Conservation (phyloP, 202 grass and related monocot species). For the Brachypodium distachyon region DNA sequence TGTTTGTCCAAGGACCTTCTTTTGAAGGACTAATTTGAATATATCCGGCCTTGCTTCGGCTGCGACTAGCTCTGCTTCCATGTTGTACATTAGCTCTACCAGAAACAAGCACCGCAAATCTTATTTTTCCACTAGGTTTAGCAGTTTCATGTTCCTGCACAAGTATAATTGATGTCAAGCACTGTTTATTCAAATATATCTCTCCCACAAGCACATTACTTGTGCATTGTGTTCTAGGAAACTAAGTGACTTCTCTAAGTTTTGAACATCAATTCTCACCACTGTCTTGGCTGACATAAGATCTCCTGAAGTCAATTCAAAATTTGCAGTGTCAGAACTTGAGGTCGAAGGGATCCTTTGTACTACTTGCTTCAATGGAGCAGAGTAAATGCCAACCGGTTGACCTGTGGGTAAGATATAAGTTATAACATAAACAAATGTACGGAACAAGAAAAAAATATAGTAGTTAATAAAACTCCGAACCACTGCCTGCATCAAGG, state of each 20-base stretch:
- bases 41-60: conserved; percentile 54
- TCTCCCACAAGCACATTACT: not conserved
- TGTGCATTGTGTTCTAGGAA: not conserved
- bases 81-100: conserved; percentile 38
- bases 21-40: conserved; percentile 91
- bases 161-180: conserved; percentile 19
- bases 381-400: conserved; percentile 49
- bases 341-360: conserved; percentile 39
- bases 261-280: conserved; percentile 36
- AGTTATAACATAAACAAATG: conserved; percentile 24
- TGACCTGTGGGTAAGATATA: conserved; percentile 20
- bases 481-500: conserved; percentile 82
- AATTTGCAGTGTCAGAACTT: conserved; percentile 38
- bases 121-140: conserved; percentile 71
- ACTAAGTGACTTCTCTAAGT: conserved; percentile 9
- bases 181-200: conserved; percentile 12
- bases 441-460: conserved; percentile 18
- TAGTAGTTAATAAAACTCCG: conserved; percentile 10
- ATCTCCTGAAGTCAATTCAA: conserved; percentile 66
- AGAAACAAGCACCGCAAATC: conserved; percentile 71
- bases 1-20: conserved; percentile 93
- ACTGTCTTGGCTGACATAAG: conserved; percentile 48
- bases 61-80: conserved; percentile 15
- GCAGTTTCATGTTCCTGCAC: conserved; percentile 45
- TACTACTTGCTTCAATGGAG: conserved; percentile 64